phyloP scores from a whole-genome alignment of 2,329 filamentous ascomycete species.

The Xylaria multiplex region DNA sequence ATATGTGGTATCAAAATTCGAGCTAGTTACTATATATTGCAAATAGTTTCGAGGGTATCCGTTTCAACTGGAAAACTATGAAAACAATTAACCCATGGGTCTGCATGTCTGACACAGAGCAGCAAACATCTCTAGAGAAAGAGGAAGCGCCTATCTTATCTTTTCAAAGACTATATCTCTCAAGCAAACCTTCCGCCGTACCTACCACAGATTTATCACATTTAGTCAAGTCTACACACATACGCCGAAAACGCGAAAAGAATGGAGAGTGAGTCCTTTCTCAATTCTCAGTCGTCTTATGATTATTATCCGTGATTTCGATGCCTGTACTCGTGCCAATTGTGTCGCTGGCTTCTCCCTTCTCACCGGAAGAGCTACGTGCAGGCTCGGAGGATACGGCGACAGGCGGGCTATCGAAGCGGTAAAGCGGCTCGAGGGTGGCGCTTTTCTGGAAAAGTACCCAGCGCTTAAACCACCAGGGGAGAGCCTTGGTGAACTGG shows the following conservation, averaged over 20 bases:
- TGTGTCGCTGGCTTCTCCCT: conserved; percentile 12
- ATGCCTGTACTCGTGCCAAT: conserved; percentile 19
- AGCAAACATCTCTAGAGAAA: not conserved
- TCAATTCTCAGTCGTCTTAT: not conserved
- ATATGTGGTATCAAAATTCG: not conserved
- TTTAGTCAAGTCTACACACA: not conserved
- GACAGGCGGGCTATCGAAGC: conserved; percentile 41
- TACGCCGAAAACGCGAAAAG: not conserved
- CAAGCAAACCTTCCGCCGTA: not conserved
- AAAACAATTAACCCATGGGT: not conserved
- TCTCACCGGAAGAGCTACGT: conserved; percentile 27
- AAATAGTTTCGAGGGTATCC: conserved; percentile 29
- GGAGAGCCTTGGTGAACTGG: conserved; percentile 52
- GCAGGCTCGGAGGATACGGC: conserved; percentile 8
- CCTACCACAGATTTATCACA: not conserved
- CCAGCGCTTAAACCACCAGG: conserved; percentile 53
- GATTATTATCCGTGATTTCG: conserved; percentile 11
- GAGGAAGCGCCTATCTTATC: not conserved
- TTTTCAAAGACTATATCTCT: not conserved
- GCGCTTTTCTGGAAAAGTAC: conserved; percentile 47
- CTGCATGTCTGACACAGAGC: not conserved
- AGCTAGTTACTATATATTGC: conserved; percentile 12
- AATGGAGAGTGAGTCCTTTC: not conserved
- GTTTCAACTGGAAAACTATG: conserved; percentile 2
- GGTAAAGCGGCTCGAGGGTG: conserved; percentile 48